Base-by-base conservation (phyloP, 257 asterid genomes). In the Scutellaria galericulata region DNA sequence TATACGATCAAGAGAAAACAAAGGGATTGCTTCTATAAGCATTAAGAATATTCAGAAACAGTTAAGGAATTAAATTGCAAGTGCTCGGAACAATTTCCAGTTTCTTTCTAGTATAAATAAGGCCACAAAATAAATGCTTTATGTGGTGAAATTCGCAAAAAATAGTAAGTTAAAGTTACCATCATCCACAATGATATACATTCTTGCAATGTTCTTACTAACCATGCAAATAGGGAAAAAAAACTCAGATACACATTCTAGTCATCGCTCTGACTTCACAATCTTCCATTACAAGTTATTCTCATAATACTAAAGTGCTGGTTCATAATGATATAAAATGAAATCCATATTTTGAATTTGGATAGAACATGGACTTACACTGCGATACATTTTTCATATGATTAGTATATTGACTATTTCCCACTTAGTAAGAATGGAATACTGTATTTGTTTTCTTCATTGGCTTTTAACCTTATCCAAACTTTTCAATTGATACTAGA, bases 181-280 rank as follows among this genome's bases (percentile, higher is more conserved):
- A 75, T 8, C 46, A 27, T 4, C 5, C 4, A 20, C 11, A 11
- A 41, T 48, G 45, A 7, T 18, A 64, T 24, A 24, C 50, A 64
- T 64, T 73, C 50, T 64, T 13, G 42, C 78, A 37, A 24, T 40
- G 53, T 64, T 73, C 50, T 64, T 13, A 54, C 78, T 15, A 18
- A 61, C 39, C 6, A 15, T 5, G 59, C n/a, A 7, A 18, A 71
- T 2, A n/a, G n/a, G 24, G 40, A 7, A 55, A 55, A 56, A 44
- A 9, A 37, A 14, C 64, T 18, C 18, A 18, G 18, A 18, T 18
- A 18, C 0, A 18, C 18, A 18, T 18, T 18, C 18, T 18, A 18
- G 18, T 18, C 18, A 18, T 18, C 18, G 0, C 0, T 18, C 18
- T 18, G 18, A 18, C 18, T 18, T 18, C 60, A 66, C 35, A 48